Conservation (phyloP, 768 basidiomycete species). For the Mycena latifolia region DNA sequence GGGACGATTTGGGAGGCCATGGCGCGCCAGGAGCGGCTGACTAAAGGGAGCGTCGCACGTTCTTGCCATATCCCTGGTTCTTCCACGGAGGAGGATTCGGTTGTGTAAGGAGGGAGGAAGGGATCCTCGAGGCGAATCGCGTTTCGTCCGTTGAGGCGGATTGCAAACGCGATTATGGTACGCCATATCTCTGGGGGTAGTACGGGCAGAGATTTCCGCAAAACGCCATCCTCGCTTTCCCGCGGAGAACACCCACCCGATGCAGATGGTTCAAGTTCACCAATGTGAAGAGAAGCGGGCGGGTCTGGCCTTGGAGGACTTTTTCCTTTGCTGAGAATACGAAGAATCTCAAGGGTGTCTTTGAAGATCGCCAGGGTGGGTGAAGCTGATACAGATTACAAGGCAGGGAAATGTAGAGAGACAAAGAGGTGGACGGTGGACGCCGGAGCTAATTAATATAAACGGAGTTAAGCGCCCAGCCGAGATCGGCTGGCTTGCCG, state of each 20-base stretch:
- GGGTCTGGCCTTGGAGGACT: neutral
- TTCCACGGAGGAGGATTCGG: conserved; percentile 36
- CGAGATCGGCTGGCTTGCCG: no score
- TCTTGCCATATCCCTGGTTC: conserved; percentile 47
- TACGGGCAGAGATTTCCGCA: conserved; percentile 19
- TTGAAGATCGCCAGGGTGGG: conserved; percentile 16
- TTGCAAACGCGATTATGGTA: conserved; percentile 49
- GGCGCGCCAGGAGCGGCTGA: conserved; percentile 52
- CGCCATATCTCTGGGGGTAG: conserved; percentile 56
- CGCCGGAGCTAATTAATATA: no score
- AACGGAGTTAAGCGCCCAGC: no score
- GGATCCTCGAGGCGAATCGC: conserved; percentile 53
- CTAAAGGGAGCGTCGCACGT: conserved; percentile 47
- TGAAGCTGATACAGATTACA: no score
- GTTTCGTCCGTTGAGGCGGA: conserved; percentile 48
- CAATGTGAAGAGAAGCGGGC: neutral
- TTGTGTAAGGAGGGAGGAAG: conserved; percentile 49
- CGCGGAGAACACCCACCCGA: neutral
- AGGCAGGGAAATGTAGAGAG: no score
- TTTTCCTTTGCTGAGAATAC: conserved; percentile 5
- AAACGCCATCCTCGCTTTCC: neutral
- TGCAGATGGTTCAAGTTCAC: neutral
- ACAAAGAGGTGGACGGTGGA: no score
- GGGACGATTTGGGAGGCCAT: conserved; percentile 52
- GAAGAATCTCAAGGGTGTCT: neutral